Conservation (phyloP, 1,139 yeast genomes). For the Pneumocystis canis region DNA sequence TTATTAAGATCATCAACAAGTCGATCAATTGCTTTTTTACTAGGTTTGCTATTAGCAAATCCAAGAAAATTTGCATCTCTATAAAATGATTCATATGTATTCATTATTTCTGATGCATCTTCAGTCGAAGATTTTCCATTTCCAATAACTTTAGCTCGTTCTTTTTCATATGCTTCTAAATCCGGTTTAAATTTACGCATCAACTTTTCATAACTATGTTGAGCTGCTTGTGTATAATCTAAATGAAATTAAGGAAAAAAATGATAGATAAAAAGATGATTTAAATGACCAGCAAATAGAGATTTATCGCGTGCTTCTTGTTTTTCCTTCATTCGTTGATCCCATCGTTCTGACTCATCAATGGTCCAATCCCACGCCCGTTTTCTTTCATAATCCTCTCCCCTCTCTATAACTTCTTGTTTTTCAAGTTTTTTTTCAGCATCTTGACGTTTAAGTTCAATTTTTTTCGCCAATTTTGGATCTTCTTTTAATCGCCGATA, state of each 20-base stretch:
- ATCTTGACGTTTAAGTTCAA: slow-evolving; percentile 25
- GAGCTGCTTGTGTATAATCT: slow-evolving; percentile 17
- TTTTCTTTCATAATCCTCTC: slow-evolving; percentile 30
- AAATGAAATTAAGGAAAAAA: neutral
- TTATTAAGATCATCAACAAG: slow-evolving; percentile 31
- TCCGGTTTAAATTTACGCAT: slow-evolving; percentile 31
- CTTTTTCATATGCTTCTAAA: slow-evolving; percentile 30
- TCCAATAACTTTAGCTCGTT: slow-evolving; percentile 19
- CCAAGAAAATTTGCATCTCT: slow-evolving; percentile 16
- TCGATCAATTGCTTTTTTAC: slow-evolving; percentile 28
- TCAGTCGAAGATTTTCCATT: slow-evolving; percentile 14
- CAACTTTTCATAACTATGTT: slow-evolving; percentile 32
- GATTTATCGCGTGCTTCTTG: slow-evolving; percentile 15
- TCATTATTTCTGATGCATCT: slow-evolving; percentile 12
- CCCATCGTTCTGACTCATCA: slow-evolving; percentile 58
- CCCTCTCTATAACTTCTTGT: slow-evolving; percentile 28
- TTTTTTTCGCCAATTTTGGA: slow-evolving; percentile 21
- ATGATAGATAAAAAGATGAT: neutral
- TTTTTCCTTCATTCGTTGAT: slow-evolving; percentile 28
- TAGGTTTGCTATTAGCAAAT: slow-evolving; percentile 24
- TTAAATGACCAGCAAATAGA: slow-evolving; percentile 16
- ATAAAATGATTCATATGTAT: slow-evolving; percentile 1
- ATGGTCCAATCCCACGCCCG: slow-evolving; percentile 50
- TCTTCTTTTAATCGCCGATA: slow-evolving; percentile 26
- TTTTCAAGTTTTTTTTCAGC: slow-evolving; percentile 31